These are phyloP conservation scores for Lizonia empirigonia DNA, from an alignment of 2,329 filamentous ascomycete genomes.

Conservation along the genomic window DNA sequence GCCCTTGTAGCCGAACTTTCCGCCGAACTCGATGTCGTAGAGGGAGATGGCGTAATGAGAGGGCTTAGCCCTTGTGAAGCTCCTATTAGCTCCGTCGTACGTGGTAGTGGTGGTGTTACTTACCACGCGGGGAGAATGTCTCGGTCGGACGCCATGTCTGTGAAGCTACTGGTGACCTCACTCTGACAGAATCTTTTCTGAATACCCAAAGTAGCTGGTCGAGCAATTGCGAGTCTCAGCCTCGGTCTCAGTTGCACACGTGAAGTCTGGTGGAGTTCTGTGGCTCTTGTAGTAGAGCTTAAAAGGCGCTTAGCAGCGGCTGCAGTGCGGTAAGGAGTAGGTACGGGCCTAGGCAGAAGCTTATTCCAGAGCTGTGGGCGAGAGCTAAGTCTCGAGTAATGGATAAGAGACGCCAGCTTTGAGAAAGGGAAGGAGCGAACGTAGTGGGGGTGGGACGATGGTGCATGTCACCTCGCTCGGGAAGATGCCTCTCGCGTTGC, in stretches of 20 bases:
- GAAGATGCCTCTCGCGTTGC: constrained; percentile 11
- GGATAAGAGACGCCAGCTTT: constrained; percentile 42
- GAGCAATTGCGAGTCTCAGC: constrained; percentile 23
- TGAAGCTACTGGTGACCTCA: constrained; percentile 39
- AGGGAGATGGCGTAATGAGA: constrained; percentile 85
- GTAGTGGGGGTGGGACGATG: constrained; percentile 7
- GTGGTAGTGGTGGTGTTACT: constrained; percentile 17
- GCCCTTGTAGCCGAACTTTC: constrained; percentile 82
- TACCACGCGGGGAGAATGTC: constrained; percentile 54
- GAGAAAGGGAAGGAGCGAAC: constrained; percentile 17
- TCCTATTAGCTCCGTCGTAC: constrained; percentile 23
- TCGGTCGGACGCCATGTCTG: constrained; percentile 53
- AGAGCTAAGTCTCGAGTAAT: constrained; percentile 45
- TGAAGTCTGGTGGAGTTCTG: constrained; percentile 25
- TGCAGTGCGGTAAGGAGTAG: constrained; percentile 14
- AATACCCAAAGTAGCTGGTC: constrained; percentile 17
- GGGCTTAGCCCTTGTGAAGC: constrained; percentile 69
- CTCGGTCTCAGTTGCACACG: constrained; percentile 23
- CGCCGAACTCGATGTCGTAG: constrained; percentile 73
- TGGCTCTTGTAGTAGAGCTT: constrained; percentile 25
- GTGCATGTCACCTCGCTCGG: constrained; percentile 10
- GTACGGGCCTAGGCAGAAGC: constrained; percentile 21
- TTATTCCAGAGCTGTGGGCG: constrained; percentile 35
- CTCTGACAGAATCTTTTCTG: constrained; percentile 42
- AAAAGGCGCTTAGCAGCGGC: constrained; percentile 21